Conservation (phyloP, 108 stramenopile genomes). For the Licmophora abbreviata region DNA sequence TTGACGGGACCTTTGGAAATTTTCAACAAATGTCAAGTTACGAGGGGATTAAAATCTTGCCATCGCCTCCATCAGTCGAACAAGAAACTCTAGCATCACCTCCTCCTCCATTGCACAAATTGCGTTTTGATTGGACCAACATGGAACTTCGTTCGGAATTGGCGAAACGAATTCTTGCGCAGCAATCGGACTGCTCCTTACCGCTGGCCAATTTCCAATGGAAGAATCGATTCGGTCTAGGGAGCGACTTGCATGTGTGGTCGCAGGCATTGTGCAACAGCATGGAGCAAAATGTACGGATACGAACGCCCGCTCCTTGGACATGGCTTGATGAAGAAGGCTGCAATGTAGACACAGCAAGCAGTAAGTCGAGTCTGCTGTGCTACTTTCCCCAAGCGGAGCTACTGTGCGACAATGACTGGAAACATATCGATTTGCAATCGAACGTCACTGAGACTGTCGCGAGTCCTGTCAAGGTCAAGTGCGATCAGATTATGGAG, state of each 20-base stretch:
- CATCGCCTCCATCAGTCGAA: too few species aligned
- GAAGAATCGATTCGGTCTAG: conserved; percentile 43
- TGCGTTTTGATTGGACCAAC: conserved; percentile 47
- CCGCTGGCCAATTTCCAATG: conserved; percentile 20
- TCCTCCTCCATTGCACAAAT: too few species aligned
- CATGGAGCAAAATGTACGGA: conserved; percentile 10
- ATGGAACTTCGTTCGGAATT: conserved; percentile 10
- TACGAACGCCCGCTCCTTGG: conserved; percentile 31
- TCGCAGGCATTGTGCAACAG: conserved; percentile 37
- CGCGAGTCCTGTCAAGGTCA: background rate
- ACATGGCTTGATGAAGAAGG: conserved; percentile 25
- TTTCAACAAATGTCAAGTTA: too few species aligned
- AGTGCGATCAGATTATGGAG: conserved; percentile 1
- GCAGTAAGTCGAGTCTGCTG: conserved; percentile 16
- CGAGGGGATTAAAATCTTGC: too few species aligned
- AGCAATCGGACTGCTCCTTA: conserved; percentile 28
- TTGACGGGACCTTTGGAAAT: too few species aligned
- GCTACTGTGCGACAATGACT: conserved; percentile 29
- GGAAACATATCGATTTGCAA: conserved; percentile 1
- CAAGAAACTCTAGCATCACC: too few species aligned
- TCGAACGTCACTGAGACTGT: conserved; percentile 3
- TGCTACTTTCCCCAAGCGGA: conserved; percentile 49
- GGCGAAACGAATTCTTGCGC: conserved; percentile 13
- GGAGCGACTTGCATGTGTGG: conserved; percentile 46
- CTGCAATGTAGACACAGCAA: conserved; percentile 4